phyloP scores from a whole-genome alignment of 352 stramenopile species.

The Nothophytophthora sp. region DNA sequence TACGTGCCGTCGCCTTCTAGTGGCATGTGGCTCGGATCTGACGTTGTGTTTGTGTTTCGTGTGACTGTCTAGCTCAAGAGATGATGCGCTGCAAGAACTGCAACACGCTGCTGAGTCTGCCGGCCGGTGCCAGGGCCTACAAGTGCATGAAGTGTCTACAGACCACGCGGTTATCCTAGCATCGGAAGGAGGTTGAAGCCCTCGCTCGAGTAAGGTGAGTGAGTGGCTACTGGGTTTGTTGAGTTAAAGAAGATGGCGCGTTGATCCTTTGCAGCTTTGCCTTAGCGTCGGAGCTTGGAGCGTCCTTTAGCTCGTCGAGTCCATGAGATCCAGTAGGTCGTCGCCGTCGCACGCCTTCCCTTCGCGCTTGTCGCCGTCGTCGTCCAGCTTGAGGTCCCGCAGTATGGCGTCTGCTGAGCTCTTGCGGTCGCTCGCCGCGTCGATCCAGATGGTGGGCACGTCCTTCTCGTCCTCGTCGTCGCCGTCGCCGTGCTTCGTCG shows the following conservation, averaged over 20 bases:
- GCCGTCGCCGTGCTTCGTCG: conserved; percentile 31
- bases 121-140: conserved; percentile 79
- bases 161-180: conserved; percentile 76
- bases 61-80: conserved; percentile 64
- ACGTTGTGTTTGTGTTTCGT: conserved; percentile 12
- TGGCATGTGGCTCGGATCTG: no score
- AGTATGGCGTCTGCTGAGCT: conserved; percentile 45
- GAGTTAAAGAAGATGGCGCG: no score
- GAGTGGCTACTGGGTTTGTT: no score
- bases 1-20: no score
- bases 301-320: conserved; percentile 51
- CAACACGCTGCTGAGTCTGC: conserved; percentile 83
- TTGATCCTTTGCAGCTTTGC: no score
- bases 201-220: no score
- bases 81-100: conserved; percentile 90
- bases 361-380: conserved; percentile 42
- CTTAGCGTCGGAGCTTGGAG: no score
- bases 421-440: conserved; percentile 78
- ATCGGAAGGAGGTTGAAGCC: not conserved
- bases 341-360: conserved; percentile 58
- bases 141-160: conserved; percentile 91
- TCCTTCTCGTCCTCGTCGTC: conserved; percentile 65
- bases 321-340: conserved; percentile 90
- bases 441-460: conserved; percentile 81
- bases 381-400: conserved; percentile 64